A percentile compares a stretch with the other conserved stretches of the same genome.
Conservation (phyloP, 2,329 filamentous ascomycete genomes). For the Zymoseptoria passerinii region DNA sequence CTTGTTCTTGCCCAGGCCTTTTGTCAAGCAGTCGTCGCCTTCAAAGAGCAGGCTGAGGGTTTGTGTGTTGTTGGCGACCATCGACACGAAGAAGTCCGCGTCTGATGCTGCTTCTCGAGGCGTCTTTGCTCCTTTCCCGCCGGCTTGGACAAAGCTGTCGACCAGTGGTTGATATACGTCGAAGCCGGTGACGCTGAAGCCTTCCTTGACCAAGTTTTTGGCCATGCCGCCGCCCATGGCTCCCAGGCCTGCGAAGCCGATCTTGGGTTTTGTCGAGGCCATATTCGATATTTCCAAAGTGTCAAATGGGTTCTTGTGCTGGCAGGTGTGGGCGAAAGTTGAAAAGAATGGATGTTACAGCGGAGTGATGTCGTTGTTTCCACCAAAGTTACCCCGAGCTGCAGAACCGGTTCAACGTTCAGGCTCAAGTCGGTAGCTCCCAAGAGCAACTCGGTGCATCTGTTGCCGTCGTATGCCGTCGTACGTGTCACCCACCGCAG, state of each 20-base stretch:
- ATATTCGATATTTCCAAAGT: slow-evolving; percentile 3
- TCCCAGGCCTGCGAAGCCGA: slow-evolving; percentile 61
- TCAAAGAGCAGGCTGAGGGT: slow-evolving; percentile 59
- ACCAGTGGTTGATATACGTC: slow-evolving; percentile 62
- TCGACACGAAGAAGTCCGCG: slow-evolving; percentile 57
- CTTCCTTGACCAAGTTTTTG: slow-evolving; percentile 59
- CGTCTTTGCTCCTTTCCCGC: slow-evolving; percentile 52
- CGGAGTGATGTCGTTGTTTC: neutral
- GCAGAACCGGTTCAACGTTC: neutral
- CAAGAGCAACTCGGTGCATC: neutral
- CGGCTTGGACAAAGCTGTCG: slow-evolving; percentile 55
- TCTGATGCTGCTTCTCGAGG: slow-evolving; percentile 53
- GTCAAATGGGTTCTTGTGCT: neutral
- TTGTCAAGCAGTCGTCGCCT: slow-evolving; percentile 44
- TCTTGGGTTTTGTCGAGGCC: slow-evolving; percentile 19
- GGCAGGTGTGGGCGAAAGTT: neutral
- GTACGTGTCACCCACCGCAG: no score
- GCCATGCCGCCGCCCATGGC: slow-evolving; percentile 82
- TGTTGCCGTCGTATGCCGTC: neutral
- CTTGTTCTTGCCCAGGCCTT: slow-evolving; percentile 48
- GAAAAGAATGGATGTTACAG: neutral
- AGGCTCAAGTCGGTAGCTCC: neutral
- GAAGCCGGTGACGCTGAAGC: slow-evolving; percentile 61
- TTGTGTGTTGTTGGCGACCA: slow-evolving; percentile 67
- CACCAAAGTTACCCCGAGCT: neutral